Evolutionary conservation across 371 early-diverging fungal species (phyloP).

Genomic region (Blakeslea trispora): DNA sequence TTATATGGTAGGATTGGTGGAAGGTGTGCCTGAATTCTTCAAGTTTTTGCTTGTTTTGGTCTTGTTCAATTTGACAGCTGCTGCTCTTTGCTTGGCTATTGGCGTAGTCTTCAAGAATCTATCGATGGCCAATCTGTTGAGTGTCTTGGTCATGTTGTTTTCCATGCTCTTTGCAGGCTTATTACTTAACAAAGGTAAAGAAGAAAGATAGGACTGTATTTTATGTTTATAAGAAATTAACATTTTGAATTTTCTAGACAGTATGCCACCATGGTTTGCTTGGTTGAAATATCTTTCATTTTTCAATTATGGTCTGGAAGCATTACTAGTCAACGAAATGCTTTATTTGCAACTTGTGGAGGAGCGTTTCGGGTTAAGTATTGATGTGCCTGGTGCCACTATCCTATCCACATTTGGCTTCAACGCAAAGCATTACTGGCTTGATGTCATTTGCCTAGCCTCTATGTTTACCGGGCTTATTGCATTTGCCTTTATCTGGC

Average conservation of each 20-base stretch:
- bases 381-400: conserved; percentile 85
- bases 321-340: conserved; percentile 86
- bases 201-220: not conserved
- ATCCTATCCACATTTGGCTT: conserved; percentile 92
- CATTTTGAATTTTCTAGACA: conserved; percentile 45
- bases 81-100: conserved; percentile 78
- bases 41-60: conserved; percentile 87
- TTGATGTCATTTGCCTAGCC: conserved; percentile 71
- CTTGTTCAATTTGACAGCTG: conserved; percentile 83
- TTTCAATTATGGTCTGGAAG: conserved; percentile 91
- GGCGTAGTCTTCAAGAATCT: conserved; percentile 76
- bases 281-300: conserved; percentile 84
- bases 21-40: conserved; percentile 66
- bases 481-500: conserved; percentile 74
- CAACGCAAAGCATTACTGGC: conserved; percentile 83
- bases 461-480: conserved; percentile 67
- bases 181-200: conserved; percentile 76
- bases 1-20: conserved; percentile 84
- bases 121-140: conserved; percentile 79
- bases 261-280: conserved; percentile 73
- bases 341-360: conserved; percentile 76
- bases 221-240: too few species aligned
- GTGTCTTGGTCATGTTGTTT: conserved; percentile 82
- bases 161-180: conserved; percentile 91
- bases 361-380: conserved; percentile 77